A percentile compares a stretch with the other conserved stretches of the same genome.
phyloP scores from a whole-genome alignment of 306 rosid genomes.

The Hippophae rhamnoides region DNA sequence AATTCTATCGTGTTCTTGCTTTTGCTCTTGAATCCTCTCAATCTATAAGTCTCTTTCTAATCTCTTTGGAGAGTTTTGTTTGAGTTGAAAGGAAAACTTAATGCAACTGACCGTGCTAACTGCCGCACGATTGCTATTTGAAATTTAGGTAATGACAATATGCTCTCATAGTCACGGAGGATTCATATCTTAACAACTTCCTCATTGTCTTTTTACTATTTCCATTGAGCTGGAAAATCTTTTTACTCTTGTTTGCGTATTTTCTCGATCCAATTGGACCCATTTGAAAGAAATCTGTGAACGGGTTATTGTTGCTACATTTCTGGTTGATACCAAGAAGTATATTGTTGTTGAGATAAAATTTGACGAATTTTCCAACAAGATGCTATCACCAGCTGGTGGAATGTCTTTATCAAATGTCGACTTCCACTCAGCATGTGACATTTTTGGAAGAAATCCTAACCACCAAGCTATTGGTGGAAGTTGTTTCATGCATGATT shows the following conservation, averaged over 20 bases:
- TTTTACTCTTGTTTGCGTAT: too few relatives aligned
- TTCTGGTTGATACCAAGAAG: constrained; percentile 58
- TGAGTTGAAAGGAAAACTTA: too few relatives aligned
- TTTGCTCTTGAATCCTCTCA: too few relatives aligned
- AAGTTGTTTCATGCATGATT: constrained; percentile 51
- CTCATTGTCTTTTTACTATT: background rate
- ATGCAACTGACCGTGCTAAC: too few relatives aligned
- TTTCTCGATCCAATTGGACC: too few relatives aligned
- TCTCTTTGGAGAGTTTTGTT: too few relatives aligned
- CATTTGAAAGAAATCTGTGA: background rate
- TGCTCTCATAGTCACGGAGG: too few relatives aligned
- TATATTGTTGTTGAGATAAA: constrained; percentile 42
- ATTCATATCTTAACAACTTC: background rate
- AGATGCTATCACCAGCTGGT: constrained; percentile 50
- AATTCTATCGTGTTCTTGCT: too few relatives aligned
- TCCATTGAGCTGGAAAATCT: too few relatives aligned
- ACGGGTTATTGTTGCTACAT: constrained; percentile 87
- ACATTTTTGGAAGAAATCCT: constrained; percentile 50
- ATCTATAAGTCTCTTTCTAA: too few relatives aligned
- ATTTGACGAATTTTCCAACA: constrained; percentile 54
- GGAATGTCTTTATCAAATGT: constrained; percentile 32
- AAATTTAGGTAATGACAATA: too few relatives aligned
- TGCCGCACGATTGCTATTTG: too few relatives aligned
- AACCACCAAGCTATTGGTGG: constrained; percentile 63
- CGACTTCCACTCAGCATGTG: constrained; percentile 50